Base-by-base conservation (phyloP, 1,139 yeast genomes). In the Pichia sp. region DNA sequence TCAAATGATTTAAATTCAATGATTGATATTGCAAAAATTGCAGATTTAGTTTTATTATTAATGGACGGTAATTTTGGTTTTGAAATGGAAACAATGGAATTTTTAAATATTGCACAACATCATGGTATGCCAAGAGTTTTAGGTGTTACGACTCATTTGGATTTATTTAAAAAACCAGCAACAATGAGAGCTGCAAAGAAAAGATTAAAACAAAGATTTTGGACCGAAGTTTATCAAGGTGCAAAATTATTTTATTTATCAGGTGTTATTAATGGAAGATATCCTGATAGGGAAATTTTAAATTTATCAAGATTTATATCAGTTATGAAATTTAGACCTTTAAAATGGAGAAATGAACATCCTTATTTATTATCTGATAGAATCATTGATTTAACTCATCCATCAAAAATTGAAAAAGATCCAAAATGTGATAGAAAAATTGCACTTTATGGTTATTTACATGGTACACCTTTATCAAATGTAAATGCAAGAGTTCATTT, bases 11-110 rank as follows among this genome's bases (percentile, higher is more conserved):
- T 94, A 63, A 90, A 89, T 65, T 83, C 96, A 4, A 92, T 94
- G 98, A 82, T 90, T 42, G 99, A 94, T 69, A 80, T 94, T 40
- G 96, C 98, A 35, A 94, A 94, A 63, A 81, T 90, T 48, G 97
- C 97, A 0, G 99, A 94, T 66, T 73, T 94, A 55, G 96, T 94
- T 27, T 73, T 94, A 49, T 68, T 94, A 53, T 71, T 92, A 75
- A 81, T 94, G 54, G 99, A 94, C 70, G 98, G 98, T 54, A 94
- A 94, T 66, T 94, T 88, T 65, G 99, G 99, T 4, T 81, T 94
- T 55, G 99, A 94, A 70, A 94, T 94, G 99, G 99, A 94, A 67
- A 94, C 98, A 18, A 94, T 94, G 98, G 99, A 94, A 68, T 94
- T 94, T 64, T 75, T 94, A 56, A 94, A 94, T 63, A 79, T 94